These are phyloP conservation scores for Lactifluus volemus DNA, from an alignment of 768 basidiomycete species.

Conservation along the genomic window DNA sequence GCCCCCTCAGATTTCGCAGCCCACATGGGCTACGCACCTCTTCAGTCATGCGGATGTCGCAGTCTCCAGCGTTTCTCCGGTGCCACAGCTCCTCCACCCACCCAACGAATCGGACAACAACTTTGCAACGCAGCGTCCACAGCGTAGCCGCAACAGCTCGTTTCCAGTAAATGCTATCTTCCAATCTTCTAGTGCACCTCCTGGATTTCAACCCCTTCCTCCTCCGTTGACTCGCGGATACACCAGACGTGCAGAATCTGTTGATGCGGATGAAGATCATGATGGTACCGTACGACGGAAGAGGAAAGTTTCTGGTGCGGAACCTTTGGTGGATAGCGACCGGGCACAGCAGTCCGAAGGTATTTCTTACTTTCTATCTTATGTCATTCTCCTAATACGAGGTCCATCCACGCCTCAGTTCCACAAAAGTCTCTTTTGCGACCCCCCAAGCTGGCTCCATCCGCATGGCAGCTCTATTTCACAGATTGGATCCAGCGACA, in stretches of 20 bases:
- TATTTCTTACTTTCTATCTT: constrained; percentile 14
- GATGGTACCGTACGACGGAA: constrained; percentile 68
- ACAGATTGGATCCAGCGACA: constrained; percentile 90
- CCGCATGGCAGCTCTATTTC: constrained; percentile 95
- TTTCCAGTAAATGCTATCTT: constrained; percentile 50
- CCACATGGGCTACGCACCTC: constrained; percentile 59
- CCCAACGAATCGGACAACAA: constrained; percentile 33
- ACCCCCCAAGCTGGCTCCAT: constrained; percentile 86
- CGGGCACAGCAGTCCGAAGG: constrained; percentile 20
- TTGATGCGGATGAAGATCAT: constrained; percentile 49
- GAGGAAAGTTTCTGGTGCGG: constrained; percentile 28
- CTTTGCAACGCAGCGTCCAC: constrained; percentile 34
- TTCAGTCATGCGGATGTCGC: constrained; percentile 40
- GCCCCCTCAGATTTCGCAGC: constrained; percentile 53
- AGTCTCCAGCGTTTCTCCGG: constrained; percentile 20
- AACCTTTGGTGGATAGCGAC: constrained; percentile 19
- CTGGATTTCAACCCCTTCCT: constrained; percentile 38
- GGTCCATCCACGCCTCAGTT: constrained; percentile 29
- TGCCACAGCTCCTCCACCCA: constrained; percentile 36
- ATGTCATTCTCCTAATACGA: constrained; percentile 22
- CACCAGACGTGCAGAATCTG: constrained; percentile 60
- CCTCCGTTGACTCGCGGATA: constrained; percentile 49
- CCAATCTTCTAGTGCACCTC: constrained; percentile 65
- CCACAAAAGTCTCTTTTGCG: constrained; percentile 70
- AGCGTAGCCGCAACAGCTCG: constrained; percentile 32